Evolutionary conservation across 768 basidiomycete genomes (phyloP).

Genomic region (Leccinellum luteum): DNA sequence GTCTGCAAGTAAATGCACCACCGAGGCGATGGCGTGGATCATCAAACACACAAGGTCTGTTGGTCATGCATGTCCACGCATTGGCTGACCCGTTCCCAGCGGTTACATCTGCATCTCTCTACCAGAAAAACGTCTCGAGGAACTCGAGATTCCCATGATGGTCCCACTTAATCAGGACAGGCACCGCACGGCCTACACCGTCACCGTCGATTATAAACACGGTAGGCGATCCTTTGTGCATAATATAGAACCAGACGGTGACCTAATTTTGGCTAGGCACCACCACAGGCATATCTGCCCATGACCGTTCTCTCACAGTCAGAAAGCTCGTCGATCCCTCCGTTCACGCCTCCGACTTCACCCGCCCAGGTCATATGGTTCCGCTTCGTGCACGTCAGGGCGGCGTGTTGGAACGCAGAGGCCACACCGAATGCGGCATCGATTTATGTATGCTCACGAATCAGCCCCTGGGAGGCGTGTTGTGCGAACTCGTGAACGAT

Average conservation of each 20-base stretch:
- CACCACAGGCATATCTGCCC: conserved; percentile 94
- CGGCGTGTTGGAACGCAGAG: conserved; percentile 82
- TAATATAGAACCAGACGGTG: neutral
- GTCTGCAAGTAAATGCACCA: conserved; percentile 78
- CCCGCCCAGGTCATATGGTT: conserved; percentile 93
- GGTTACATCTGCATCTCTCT: conserved; percentile 93
- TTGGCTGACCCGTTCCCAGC: conserved; percentile 41
- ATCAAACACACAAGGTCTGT: conserved; percentile 91
- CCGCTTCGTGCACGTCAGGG: conserved; percentile 85
- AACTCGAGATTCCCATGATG: conserved; percentile 91
- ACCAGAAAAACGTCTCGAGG: conserved; percentile 68
- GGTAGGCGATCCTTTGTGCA: conserved; percentile 42
- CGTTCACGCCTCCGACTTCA: conserved; percentile 65
- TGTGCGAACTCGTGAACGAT: conserved; percentile 96
- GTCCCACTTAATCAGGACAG: conserved; percentile 86
- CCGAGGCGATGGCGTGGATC: conserved; percentile 99
- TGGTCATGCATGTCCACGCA: neutral
- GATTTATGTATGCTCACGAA: conserved; percentile 81
- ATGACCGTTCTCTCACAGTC: conserved; percentile 87
- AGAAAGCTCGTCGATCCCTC: conserved; percentile 71
- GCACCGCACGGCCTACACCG: conserved; percentile 91
- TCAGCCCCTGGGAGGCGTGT: conserved; percentile 63
- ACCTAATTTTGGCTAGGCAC: conserved; percentile 51
- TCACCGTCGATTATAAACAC: conserved; percentile 91
- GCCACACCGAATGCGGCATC: conserved; percentile 90